Percentiles rank a stretch among this genome's conserved stretches.
Evolutionary conservation across 1,284 basidiomycete genomes (phyloP).

Genomic region (Anthracocystis setariae): DNA sequence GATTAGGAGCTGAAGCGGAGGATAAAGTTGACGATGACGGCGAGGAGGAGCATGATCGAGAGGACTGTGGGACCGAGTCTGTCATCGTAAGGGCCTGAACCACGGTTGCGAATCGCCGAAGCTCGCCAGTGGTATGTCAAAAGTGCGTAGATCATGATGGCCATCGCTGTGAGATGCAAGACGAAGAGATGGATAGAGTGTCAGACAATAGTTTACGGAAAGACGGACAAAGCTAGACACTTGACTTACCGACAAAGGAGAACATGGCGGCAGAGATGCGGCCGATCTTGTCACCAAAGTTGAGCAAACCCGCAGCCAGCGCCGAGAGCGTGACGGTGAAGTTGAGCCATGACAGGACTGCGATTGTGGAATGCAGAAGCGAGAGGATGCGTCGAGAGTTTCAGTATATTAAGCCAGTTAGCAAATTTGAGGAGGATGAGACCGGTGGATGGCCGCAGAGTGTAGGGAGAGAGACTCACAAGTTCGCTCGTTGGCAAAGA

Average conservation of each 20-base stretch:
- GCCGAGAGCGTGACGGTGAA: slow-evolving; percentile 68
- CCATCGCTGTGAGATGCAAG: slow-evolving; percentile 77
- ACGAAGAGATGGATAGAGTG: background rate
- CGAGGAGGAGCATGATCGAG: slow-evolving; percentile 65
- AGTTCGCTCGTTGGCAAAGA: slow-evolving; percentile 67
- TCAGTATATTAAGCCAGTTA: background rate
- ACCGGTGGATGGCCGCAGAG: too few species aligned
- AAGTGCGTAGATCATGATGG: slow-evolving; percentile 94
- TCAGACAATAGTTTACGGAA: background rate
- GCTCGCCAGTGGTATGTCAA: slow-evolving; percentile 97
- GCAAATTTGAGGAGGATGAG: background rate
- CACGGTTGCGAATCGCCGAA: slow-evolving; percentile 87
- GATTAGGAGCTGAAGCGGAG: slow-evolving; percentile 60
- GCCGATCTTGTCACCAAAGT: slow-evolving; percentile 73
- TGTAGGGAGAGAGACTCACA: slow-evolving; percentile 58
- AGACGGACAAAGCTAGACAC: background rate
- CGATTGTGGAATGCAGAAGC: background rate
- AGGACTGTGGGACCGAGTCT: slow-evolving; percentile 73
- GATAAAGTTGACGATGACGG: slow-evolving; percentile 67
- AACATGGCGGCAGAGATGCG: slow-evolving; percentile 93
- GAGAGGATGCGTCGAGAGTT: background rate
- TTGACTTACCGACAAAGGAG: slow-evolving; percentile 81
- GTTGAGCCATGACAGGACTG: slow-evolving; percentile 68
- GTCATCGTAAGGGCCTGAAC: slow-evolving; percentile 96
- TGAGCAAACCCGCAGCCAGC: slow-evolving; percentile 66